These are phyloP conservation scores for Podila clonocystis DNA, from an alignment of 192 early-diverging fungal species.

Conservation along the genomic window DNA sequence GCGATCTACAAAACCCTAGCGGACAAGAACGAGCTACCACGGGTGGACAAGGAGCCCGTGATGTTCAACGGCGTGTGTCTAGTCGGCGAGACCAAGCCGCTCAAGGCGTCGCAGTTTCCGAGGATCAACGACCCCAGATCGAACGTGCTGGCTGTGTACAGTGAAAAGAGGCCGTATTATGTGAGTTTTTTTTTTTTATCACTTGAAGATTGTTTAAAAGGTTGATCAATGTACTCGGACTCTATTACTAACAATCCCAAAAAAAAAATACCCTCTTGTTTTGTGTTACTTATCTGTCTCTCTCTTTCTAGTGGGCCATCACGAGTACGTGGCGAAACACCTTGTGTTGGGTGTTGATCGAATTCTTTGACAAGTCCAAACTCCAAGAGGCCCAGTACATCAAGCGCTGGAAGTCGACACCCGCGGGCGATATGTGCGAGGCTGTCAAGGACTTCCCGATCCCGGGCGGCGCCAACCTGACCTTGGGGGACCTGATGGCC, in stretches of 20 bases:
- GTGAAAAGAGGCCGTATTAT: slow-evolving; percentile 1
- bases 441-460: not conserved
- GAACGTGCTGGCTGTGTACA: not conserved
- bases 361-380: slow-evolving; percentile 4
- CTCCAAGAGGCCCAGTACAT: not conserved
- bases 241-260: not conserved
- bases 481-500: not conserved
- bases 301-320: not conserved
- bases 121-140: not conserved
- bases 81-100: not conserved
- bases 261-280: no score
- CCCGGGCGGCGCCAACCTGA: not conserved
- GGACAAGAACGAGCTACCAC: not conserved
- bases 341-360: not conserved
- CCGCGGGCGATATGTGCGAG: not conserved
- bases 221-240: not conserved
- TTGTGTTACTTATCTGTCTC: not conserved
- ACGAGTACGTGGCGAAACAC: not conserved
- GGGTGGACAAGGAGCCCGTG: not conserved
- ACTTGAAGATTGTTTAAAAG: not conserved
- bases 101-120: not conserved
- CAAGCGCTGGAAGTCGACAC: slow-evolving; percentile 2
- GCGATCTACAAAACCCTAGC: not conserved
- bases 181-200: not conserved
- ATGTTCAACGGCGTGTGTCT: not conserved